Evolutionary conservation across 306 rosid species (phyloP), one percentile per base, ranked within the genome.

Genomic region (Hylodesmum podocarpum): DNA sequence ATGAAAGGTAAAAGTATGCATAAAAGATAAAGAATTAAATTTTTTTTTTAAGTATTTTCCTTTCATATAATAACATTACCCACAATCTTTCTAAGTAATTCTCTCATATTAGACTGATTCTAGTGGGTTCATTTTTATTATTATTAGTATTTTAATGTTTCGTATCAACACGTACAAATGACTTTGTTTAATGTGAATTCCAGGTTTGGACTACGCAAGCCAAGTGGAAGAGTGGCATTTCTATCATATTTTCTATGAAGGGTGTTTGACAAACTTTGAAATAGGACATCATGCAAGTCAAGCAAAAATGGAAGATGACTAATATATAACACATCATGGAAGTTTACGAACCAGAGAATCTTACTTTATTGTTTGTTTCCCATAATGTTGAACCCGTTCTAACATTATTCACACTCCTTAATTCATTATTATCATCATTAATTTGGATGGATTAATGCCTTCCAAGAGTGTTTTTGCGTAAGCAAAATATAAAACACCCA

Each of bases 201-300:
- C 81, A 87, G 91, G 74, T 31, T 41, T 87, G 80, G 91, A 87
- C 43, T 78, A 1, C 65, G 86, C 77, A 27, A 1, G 22, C 14
- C 93, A 88, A 72, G 91, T 89, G 10, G 97, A 96, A 43, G 8
- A 82, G 21, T 89, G 89, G 41, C 96, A 91, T 72, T 91, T 88
- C 82, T 91, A 88, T 31, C 93, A 94, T 33, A 70, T 94, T 36
- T 94, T 81, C 86, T 91, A 90, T 43, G 91, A 91, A 79, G 94
- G 98, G 10, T 87, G 90, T 78, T 74, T 86, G 84, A 83, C 96
- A 58, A 90, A 90, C 77, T 91, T 91, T 55, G 88, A 90, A 53
- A 82, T 94, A 5, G 90, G 88, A 53, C 88, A 85, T n/a, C n/a
- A n/a, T n/a, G n/a, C n/a, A n/a, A n/a, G n/a, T n/a, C n/a, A n/a